A percentile compares a stretch with the other conserved stretches of the same genome.
phyloP scores from a whole-genome alignment of 495 filamentous ascomycete species.

The Xylaria acuta region DNA sequence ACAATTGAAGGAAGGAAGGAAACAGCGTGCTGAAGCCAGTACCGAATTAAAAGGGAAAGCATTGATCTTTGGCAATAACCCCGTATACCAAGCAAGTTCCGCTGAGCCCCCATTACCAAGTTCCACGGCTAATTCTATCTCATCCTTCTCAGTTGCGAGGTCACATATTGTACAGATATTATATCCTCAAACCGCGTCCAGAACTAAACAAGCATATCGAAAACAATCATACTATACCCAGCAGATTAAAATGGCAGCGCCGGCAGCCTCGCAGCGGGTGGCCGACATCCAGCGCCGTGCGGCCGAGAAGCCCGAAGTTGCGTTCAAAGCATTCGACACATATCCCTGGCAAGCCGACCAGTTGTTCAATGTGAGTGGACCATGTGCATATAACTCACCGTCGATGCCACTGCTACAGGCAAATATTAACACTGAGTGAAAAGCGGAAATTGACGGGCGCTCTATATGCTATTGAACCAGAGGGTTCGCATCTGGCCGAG shows the following conservation, averaged over 20 bases:
- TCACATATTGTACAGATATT: neutral
- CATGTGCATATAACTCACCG: neutral
- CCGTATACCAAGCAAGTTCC: neutral
- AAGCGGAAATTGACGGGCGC: constrained; percentile 21
- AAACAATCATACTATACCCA: neutral
- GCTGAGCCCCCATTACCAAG: neutral
- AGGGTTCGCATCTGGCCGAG: constrained; percentile 35
- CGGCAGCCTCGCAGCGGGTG: constrained; percentile 26
- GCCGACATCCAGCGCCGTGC: constrained; percentile 36
- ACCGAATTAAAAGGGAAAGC: neutral
- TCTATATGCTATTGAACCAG: constrained; percentile 23
- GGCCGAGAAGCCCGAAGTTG: constrained; percentile 35
- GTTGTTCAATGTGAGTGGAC: constrained; percentile 43
- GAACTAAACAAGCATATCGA: neutral
- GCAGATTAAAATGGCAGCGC: constrained; percentile 30
- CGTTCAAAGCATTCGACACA: constrained; percentile 40
- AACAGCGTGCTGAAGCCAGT: neutral
- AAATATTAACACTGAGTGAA: neutral
- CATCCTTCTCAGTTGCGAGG: neutral
- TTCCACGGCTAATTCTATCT: neutral
- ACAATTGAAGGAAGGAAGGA: neutral
- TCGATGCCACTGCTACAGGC: neutral
- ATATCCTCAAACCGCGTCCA: neutral
- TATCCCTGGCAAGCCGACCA: constrained; percentile 43
- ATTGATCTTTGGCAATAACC: neutral